These are phyloP conservation scores for Trypanosoma melophagium DNA, from an alignment of 208 protist species.

Conservation along the genomic window DNA sequence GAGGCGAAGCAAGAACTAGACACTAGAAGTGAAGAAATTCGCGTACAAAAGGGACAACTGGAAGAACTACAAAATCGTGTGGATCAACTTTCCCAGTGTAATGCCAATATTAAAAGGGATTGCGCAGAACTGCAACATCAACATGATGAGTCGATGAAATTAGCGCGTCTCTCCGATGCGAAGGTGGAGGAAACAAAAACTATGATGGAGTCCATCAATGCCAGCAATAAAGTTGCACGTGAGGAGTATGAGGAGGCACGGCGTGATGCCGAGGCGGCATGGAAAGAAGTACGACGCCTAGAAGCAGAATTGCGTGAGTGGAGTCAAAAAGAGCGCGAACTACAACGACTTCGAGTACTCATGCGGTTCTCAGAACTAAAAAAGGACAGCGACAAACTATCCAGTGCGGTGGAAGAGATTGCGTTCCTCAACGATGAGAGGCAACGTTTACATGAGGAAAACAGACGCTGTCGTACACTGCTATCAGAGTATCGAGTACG, in stretches of 20 bases:
- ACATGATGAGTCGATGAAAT: background rate
- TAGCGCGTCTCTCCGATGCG: background rate
- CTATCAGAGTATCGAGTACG: conserved; percentile 17
- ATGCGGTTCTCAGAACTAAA: conserved; percentile 80
- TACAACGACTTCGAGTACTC: conserved; percentile 57
- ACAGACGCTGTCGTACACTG: conserved; percentile 9
- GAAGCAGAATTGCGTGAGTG: conserved; percentile 13
- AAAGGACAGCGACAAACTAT: conserved; percentile 61
- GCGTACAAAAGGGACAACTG: background rate
- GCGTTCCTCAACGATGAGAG: conserved; percentile 20
- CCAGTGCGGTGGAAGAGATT: conserved; percentile 3
- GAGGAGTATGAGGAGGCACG: background rate
- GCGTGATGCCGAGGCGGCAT: conserved; percentile 3
- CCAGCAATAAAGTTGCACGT: background rate
- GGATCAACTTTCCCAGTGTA: conserved; percentile 4
- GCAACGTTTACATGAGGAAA: conserved; percentile 22
- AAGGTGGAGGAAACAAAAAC: background rate
- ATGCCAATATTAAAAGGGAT: background rate
- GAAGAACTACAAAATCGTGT: background rate
- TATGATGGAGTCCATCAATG: conserved; percentile 2
- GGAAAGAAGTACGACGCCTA: conserved; percentile 14
- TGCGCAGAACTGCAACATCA: background rate
- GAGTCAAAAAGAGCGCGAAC: conserved; percentile 43
- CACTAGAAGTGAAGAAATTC: background rate
- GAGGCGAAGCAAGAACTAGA: conserved; percentile 1